These are phyloP conservation scores for Aspergillus felis DNA, from an alignment of 2,329 filamentous ascomycete genomes.

Conservation along the genomic window DNA sequence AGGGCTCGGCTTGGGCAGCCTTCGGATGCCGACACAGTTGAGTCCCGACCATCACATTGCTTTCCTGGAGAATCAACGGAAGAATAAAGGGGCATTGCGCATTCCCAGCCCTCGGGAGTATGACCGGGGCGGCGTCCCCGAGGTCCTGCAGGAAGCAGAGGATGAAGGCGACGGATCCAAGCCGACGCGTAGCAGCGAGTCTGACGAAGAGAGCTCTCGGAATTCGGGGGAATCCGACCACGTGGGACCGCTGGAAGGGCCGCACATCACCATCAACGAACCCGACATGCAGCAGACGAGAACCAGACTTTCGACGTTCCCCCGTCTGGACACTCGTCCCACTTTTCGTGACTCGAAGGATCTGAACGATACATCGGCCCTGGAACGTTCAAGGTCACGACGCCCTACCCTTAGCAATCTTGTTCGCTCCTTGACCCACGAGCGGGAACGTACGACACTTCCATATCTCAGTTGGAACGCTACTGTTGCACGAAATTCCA, in stretches of 20 bases:
- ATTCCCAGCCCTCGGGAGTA: conserved; percentile 91
- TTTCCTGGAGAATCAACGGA: conserved; percentile 79
- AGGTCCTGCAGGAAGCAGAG: conserved; percentile 51
- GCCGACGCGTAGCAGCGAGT: conserved; percentile 22
- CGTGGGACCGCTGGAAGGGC: conserved; percentile 26
- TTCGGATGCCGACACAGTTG: conserved; percentile 51
- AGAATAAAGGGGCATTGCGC: conserved; percentile 69
- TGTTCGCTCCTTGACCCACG: conserved; percentile 35
- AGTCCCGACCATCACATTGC: conserved; percentile 77
- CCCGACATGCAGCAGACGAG: conserved; percentile 36
- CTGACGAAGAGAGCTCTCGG: conserved; percentile 10
- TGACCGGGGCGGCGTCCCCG: conserved; percentile 73
- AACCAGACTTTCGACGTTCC: conserved; percentile 34
- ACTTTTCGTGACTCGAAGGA: conserved; percentile 31
- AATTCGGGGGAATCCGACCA: conserved; percentile 20
- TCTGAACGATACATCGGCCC: conserved; percentile 20
- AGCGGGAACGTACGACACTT: conserved; percentile 51
- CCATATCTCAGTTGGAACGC: conserved; percentile 94
- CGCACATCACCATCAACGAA: conserved; percentile 48
- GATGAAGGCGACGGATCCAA: conserved; percentile 21
- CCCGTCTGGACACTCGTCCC: conserved; percentile 36
- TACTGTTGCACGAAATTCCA: conserved; percentile 87
- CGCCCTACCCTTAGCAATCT: conserved; percentile 30
- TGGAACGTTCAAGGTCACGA: conserved; percentile 23
- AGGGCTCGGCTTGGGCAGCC: conserved; percentile 40